These are phyloP conservation scores for Dipodascopsis tothii DNA, from an alignment of 805 yeast genomes.

Conservation along the genomic window DNA sequence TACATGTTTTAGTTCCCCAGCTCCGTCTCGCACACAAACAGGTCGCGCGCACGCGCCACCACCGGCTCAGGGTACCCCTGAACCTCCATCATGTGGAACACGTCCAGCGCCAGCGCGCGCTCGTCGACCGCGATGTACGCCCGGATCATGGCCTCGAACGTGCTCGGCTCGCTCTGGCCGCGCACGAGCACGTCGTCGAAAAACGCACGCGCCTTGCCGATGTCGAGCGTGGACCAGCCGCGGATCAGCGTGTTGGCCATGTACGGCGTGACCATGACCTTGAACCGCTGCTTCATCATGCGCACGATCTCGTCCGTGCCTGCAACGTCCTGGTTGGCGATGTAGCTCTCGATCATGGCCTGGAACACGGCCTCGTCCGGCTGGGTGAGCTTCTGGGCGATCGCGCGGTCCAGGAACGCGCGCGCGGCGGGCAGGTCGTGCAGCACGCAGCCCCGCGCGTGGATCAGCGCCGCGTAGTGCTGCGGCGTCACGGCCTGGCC, in stretches of 20 bases:
- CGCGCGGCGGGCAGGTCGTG: conserved; percentile 32
- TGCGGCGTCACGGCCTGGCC: conserved; percentile 28
- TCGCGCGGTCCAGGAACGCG: conserved; percentile 30
- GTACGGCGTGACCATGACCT: conserved; percentile 30
- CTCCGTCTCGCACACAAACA: too few relatives aligned
- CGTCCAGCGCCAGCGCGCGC: conserved; percentile 22
- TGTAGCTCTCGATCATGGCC: conserved; percentile 36
- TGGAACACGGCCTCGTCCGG: conserved; percentile 36
- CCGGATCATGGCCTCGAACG: conserved; percentile 32
- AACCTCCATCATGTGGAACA: conserved; percentile 25
- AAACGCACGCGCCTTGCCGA: conserved; percentile 26
- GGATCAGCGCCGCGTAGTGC: conserved; percentile 35
- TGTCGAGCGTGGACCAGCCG: conserved; percentile 32
- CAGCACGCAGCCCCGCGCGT: conserved; percentile 35
- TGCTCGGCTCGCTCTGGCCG: conserved; percentile 30
- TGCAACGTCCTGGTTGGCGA: conserved; percentile 29
- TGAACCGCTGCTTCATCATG: conserved; percentile 25
- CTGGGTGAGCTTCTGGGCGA: conserved; percentile 27
- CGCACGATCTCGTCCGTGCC: conserved; percentile 24
- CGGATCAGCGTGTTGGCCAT: conserved; percentile 32
- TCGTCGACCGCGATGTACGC: conserved; percentile 28
- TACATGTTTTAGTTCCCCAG: too few relatives aligned
- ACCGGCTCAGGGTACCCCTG: conserved; percentile 30
- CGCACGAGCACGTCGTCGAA: conserved; percentile 26
- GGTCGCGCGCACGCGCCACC: conserved; percentile 24